Evolutionary conservation across 257 asterid genomes (phyloP).

Genomic region (Pogostemon cablin): DNA sequence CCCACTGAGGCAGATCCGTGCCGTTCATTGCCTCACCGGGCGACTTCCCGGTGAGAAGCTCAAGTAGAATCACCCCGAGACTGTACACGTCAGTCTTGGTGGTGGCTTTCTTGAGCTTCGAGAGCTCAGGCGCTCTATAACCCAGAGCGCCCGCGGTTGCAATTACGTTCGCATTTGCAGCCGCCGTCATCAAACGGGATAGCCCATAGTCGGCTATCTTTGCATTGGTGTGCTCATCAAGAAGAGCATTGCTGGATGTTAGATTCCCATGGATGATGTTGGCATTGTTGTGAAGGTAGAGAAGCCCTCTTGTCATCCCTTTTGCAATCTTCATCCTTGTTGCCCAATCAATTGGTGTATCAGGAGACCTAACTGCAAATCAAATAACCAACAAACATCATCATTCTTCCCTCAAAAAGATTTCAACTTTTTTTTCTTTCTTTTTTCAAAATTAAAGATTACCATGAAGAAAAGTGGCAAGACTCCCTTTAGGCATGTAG

Average conservation of each 20-base stretch:
- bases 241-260: conserved; percentile 83
- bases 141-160: conserved; percentile 95
- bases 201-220: conserved; percentile 88
- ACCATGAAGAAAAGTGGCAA: conserved; percentile 92
- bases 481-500: conserved; percentile 88
- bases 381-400: neutral
- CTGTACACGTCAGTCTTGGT: conserved; percentile 88
- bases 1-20: conserved; percentile 88
- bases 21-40: conserved; percentile 89
- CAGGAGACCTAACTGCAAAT: conserved; percentile 75
- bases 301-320: conserved; percentile 82
- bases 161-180: conserved; percentile 83
- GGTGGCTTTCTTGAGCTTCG: conserved; percentile 87
- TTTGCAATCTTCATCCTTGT: conserved; percentile 81
- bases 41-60: conserved; percentile 89
- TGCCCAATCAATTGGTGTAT: conserved; percentile 70
- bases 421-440: too few relatives aligned
- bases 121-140: conserved; percentile 93
- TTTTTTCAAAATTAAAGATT: neutral
- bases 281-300: conserved; percentile 73
- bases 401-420: neutral
- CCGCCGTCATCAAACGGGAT: conserved; percentile 82
- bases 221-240: conserved; percentile 67
- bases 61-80: conserved; percentile 83
- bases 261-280: conserved; percentile 90